These are phyloP conservation scores for Akanthomyces dipterigenus DNA, from an alignment of 2,329 filamentous ascomycete species.

Conservation along the genomic window DNA sequence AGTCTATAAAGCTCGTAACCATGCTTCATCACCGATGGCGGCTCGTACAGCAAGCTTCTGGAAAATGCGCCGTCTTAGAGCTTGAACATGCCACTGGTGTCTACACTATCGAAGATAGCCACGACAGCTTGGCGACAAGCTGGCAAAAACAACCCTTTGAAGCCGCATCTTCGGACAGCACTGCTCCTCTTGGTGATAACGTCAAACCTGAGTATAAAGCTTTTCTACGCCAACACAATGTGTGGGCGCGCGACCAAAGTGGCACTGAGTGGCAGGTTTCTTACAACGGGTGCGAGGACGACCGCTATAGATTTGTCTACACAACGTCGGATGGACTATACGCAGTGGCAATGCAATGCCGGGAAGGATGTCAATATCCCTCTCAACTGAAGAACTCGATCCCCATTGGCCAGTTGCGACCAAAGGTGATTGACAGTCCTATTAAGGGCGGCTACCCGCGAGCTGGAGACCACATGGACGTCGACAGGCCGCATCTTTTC, in stretches of 20 bases:
- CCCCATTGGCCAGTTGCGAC: not conserved
- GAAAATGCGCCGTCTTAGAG: not conserved
- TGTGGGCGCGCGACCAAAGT: not conserved
- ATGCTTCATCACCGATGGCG: not conserved
- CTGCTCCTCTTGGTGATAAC: too few relatives aligned
- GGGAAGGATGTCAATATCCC: not conserved
- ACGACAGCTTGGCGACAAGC: not conserved
- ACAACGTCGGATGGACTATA: not conserved
- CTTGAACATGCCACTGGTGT: not conserved
- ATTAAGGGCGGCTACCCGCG: not conserved
- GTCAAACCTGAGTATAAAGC: not conserved
- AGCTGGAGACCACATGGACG: constrained; percentile 1
- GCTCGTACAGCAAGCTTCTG: not conserved
- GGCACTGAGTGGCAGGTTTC: not conserved
- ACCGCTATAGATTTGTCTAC: not conserved
- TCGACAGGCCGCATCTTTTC: constrained; percentile 14
- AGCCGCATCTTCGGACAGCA: not conserved
- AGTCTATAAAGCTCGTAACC: not conserved
- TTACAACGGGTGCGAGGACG: not conserved
- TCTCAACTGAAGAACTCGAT: not conserved
- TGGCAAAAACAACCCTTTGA: not conserved
- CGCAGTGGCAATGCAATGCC: not conserved
- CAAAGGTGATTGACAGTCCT: not conserved
- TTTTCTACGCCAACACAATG: not conserved
- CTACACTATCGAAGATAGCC: not conserved